Evolutionary conservation across 1,284 basidiomycete species (phyloP).

Genomic region (Dichomitus squalens): DNA sequence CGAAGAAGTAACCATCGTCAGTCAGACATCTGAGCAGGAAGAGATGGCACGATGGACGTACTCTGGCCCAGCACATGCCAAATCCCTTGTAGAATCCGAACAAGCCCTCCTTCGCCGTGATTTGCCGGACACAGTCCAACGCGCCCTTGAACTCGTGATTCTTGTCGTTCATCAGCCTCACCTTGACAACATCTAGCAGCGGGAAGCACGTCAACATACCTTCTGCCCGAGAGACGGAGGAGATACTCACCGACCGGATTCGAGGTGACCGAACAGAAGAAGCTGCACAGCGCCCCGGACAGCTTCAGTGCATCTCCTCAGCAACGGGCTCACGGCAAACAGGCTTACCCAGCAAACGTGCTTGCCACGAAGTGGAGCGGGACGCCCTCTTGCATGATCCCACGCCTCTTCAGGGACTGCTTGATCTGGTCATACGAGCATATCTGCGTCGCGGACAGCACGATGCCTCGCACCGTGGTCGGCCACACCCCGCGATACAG

Average conservation of each 20-base stretch:
- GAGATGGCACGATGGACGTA: constrained; percentile 21
- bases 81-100: constrained; percentile 43
- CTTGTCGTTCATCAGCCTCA: constrained; percentile 45
- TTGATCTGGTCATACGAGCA: constrained; percentile 44
- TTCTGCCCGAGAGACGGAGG: neutral
- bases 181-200: constrained; percentile 40
- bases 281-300: constrained; percentile 16
- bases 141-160: constrained; percentile 34
- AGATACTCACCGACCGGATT: constrained; percentile 39
- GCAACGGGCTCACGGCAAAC: neutral
- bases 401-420: constrained; percentile 36
- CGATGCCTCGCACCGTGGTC: constrained; percentile 40
- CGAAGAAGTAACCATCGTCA: neutral
- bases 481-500: constrained; percentile 41
- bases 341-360: constrained; percentile 38
- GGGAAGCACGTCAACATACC: neutral
- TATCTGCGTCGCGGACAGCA: constrained; percentile 41
- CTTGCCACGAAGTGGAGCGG: constrained; percentile 39
- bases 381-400: constrained; percentile 38
- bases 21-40: neutral
- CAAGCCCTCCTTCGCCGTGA: constrained; percentile 36
- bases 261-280: constrained; percentile 43
- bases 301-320: too few relatives aligned
- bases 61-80: constrained; percentile 43
- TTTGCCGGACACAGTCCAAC: constrained; percentile 35